phyloP scores from a whole-genome alignment of 768 basidiomycete genomes.

The Chlorophyllum brunneum region DNA sequence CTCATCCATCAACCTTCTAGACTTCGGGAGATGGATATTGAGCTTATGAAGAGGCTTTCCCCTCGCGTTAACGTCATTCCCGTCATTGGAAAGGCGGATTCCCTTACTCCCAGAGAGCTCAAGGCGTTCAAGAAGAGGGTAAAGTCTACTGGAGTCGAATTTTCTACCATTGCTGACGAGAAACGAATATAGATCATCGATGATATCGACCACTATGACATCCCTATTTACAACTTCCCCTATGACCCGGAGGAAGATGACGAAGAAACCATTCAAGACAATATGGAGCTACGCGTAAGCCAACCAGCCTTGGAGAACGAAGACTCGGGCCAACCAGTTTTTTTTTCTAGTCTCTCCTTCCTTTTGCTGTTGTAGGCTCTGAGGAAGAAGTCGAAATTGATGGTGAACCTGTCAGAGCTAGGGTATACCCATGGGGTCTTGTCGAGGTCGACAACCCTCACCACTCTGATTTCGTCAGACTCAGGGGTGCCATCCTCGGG shows the following conservation, averaged over 20 bases:
- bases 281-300: conserved; percentile 78
- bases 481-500: conserved; percentile 75
- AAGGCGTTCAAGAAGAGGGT: conserved; percentile 81
- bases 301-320: not conserved
- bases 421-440: conserved; percentile 90
- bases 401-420: conserved; percentile 73
- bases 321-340: not conserved
- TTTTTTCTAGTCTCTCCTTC: conserved; percentile 54
- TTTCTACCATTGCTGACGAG: not conserved
- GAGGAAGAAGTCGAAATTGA: conserved; percentile 83
- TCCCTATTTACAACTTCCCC: conserved; percentile 92
- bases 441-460: conserved; percentile 90
- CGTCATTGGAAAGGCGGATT: conserved; percentile 84
- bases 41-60: conserved; percentile 85
- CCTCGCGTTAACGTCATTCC: conserved; percentile 94
- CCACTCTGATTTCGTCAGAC: conserved; percentile 81
- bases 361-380: conserved; percentile 86
- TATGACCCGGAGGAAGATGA: conserved; percentile 94
- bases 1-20: conserved; percentile 28
- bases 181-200: conserved; percentile 68
- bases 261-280: conserved; percentile 86
- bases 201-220: conserved; percentile 86
- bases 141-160: conserved; percentile 16
- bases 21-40: conserved; percentile 88
- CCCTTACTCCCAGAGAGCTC: conserved; percentile 78